Base-by-base conservation (phyloP, 2,329 filamentous ascomycete genomes). In the Colletotrichum spinosum region DNA sequence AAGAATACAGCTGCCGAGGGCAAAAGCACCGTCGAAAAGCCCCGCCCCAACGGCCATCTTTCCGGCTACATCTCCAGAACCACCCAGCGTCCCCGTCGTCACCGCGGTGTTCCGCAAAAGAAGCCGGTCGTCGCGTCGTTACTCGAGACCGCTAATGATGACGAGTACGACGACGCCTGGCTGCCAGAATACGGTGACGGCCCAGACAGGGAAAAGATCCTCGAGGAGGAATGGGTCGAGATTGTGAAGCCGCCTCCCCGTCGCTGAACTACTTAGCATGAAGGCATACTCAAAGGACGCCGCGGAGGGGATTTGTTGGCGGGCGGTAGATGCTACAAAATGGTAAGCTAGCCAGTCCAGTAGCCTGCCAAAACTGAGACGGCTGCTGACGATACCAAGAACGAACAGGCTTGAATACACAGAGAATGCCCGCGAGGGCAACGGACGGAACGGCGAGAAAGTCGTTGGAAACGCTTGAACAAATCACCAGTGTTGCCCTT, bases 131-230 rank as follows among this genome's bases (percentile, higher is more conserved):
- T 52, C 17, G 58, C 53, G 7, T 52, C 52, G 9, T 17, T 15
- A 5, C 58, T 66, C 13, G 63, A 66, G 10, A 66, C 63, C 6
- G 48, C 48, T 10, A 58, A 66, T 42, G 63, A 66, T 38, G 63
- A 66, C 33, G 41, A 66, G 13, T 66, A 66, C 38, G 63, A 63
- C 13, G 63, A 66, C 10, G 60, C 51, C 17, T 66, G 63, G 63
- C 52, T 62, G 3, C 52, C 63, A 2, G 17, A 38, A 38, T 66
- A 66, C 42, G 58, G 53, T 8, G 58, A 66, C 2, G 51, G 41
- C 6, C 46, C 15, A 15, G 12, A 46, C 41, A 25, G 15, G 2
- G 63, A 63, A n/a, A 53, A 53, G n/a, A 33, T 62, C 15, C 25
- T 53, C 11, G 63, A 57, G 3, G 42, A 38, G 12, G 58, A 39